Conservation (phyloP, 2,329 filamentous ascomycete species). For the Calonectria hawksworthii region DNA sequence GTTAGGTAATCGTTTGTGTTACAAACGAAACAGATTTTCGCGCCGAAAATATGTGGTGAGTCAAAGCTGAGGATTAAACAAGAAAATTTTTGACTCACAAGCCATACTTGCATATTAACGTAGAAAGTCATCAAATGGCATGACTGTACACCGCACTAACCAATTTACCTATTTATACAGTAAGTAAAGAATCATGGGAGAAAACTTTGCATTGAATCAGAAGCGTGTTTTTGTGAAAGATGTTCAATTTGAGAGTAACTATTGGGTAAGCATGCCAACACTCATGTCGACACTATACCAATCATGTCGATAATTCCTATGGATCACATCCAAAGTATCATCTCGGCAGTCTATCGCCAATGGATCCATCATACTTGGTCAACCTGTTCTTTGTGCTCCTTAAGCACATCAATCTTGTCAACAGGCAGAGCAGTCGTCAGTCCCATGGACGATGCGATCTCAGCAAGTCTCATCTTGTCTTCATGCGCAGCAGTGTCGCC, state of each 20-base stretch:
- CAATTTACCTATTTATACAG: accelerated
- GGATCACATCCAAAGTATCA: no score
- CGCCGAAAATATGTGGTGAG: neutral
- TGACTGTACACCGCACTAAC: neutral
- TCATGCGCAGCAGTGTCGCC: conserved; percentile 47
- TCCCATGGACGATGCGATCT: conserved; percentile 26
- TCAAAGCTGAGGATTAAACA: neutral
- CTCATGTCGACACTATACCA: no score
- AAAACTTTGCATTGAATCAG: neutral
- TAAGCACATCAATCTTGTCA: conserved; percentile 20
- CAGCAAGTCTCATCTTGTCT: conserved; percentile 20
- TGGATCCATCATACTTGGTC: neutral
- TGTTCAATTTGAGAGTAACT: neutral
- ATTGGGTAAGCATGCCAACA: no score
- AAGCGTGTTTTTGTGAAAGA: neutral
- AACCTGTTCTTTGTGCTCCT: neutral
- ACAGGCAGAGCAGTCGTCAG: conserved; percentile 7
- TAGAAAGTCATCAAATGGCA: accelerated
- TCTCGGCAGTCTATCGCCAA: neutral
- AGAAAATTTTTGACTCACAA: neutral
- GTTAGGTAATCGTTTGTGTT: neutral
- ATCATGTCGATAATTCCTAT: no score
- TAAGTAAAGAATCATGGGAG: neutral
- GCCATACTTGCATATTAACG: neutral
- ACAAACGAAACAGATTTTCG: no score